Conservation (phyloP, 768 basidiomycete species). For the Paxillus involutus region DNA sequence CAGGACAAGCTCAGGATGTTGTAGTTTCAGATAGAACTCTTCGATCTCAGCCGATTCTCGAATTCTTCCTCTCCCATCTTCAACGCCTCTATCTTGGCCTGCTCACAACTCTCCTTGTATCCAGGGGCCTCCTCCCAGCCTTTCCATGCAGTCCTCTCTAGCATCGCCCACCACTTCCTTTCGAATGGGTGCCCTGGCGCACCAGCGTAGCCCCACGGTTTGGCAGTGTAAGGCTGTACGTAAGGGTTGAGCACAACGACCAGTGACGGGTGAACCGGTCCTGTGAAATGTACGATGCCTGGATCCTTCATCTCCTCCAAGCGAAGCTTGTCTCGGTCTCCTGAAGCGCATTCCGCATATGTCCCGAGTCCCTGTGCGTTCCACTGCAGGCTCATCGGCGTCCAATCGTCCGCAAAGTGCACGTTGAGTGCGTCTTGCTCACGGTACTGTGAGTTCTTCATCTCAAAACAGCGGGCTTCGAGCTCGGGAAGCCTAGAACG, state of each 20-base stretch:
- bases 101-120: conserved; percentile 18
- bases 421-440: conserved; percentile 56
- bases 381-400: conserved; percentile 42
- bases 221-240: conserved; percentile 53
- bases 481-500: conserved; percentile 31
- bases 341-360: conserved; percentile 38
- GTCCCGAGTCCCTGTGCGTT: conserved; percentile 60
- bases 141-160: conserved; percentile 45
- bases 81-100: conserved; percentile 10
- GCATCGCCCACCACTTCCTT: conserved; percentile 45
- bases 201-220: conserved; percentile 59
- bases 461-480: conserved; percentile 19
- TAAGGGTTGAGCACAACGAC: conserved; percentile 47
- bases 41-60: not conserved
- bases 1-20: too few species aligned
- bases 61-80: conserved; percentile 8
- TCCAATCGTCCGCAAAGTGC: conserved; percentile 46
- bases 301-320: conserved; percentile 40
- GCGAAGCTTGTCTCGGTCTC: conserved; percentile 34
- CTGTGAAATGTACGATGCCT: conserved; percentile 57
- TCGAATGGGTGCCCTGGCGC: conserved; percentile 51
- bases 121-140: conserved; percentile 28
- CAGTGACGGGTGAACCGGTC: conserved; percentile 48
- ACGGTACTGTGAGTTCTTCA: conserved; percentile 30
- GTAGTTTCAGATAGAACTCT: not conserved